A percentile compares a stretch with the other conserved stretches of the same genome.
phyloP scores from a whole-genome alignment of 2,329 filamentous ascomycete species.

The Clarireedia monteithiana region DNA sequence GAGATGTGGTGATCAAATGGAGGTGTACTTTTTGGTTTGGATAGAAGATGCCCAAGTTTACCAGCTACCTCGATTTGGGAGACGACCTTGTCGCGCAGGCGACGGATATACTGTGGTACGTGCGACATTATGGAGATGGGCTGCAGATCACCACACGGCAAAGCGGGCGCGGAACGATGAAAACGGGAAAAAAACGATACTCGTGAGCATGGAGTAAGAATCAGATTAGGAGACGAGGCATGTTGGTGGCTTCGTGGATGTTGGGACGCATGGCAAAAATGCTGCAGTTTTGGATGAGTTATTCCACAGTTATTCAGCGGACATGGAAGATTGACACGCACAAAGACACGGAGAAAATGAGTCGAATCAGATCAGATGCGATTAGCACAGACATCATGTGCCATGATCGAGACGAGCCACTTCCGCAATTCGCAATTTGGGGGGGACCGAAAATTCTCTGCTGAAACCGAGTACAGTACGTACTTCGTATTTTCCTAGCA shows the following conservation, averaged over 20 bases:
- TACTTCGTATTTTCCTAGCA: not conserved
- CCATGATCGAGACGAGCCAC: no score
- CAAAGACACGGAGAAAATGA: no score
- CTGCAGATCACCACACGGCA: slow-evolving; percentile 1
- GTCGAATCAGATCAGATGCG: no score
- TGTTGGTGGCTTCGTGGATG: slow-evolving; percentile 3
- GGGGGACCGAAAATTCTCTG: not conserved
- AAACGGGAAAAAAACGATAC: not conserved
- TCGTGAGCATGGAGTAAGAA: not conserved
- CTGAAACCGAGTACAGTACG: not conserved
- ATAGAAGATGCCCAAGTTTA: not conserved
- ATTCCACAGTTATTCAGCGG: no score
- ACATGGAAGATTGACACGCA: no score
- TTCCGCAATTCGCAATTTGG: no score
- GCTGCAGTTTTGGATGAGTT: not conserved
- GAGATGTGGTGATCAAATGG: not conserved
- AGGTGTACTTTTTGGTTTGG: slow-evolving; percentile 4
- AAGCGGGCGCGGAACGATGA: not conserved
- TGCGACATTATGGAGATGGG: slow-evolving; percentile 3
- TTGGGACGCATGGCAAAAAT: slow-evolving; percentile 1
- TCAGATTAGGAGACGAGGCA: not conserved
- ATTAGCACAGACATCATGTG: no score
- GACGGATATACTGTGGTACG: not conserved
- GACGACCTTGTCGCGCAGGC: slow-evolving; percentile 1
- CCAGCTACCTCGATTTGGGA: not conserved